phyloP scores from a whole-genome alignment of 192 early-diverging fungal species.

The Rhizoclosmatium globosum region DNA sequence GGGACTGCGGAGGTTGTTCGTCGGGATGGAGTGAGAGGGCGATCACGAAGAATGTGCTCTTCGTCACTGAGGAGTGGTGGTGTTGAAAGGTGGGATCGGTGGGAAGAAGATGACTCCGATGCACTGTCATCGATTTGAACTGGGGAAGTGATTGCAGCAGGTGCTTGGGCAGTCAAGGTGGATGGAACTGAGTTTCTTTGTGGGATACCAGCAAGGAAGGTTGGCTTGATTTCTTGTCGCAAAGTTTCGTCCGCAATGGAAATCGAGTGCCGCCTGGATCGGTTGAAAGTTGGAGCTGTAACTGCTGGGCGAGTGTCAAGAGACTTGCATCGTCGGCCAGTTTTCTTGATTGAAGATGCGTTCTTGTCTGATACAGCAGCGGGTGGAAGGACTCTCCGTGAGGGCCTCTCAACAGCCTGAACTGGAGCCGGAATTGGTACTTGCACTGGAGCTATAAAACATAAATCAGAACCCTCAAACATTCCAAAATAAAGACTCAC shows the following conservation, averaged over 20 bases:
- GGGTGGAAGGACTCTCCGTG: no score
- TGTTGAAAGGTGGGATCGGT: neutral
- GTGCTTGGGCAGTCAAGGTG: neutral
- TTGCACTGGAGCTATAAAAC: neutral
- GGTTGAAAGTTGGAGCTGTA: neutral
- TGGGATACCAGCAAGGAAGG: neutral
- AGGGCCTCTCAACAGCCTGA: no score
- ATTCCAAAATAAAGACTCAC: no score
- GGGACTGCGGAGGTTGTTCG: neutral
- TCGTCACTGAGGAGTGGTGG: neutral
- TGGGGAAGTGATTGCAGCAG: neutral
- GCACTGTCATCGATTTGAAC: neutral
- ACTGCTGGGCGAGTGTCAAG: neutral
- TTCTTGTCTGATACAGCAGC: no score
- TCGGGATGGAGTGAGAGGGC: slow-evolving; percentile 17
- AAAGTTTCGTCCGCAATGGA: neutral
- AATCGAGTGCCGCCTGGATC: slow-evolving; percentile 1
- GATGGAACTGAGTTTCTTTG: neutral
- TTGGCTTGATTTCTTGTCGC: neutral
- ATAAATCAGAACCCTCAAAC: neutral
- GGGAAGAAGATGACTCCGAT: neutral
- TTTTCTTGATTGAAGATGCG: neutral
- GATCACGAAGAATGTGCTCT: neutral
- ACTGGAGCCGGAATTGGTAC: no score
- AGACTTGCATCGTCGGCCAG: slow-evolving; percentile 16